phyloP scores from a whole-genome alignment of 257 asterid genomes.

The Solanum stenotomum region DNA sequence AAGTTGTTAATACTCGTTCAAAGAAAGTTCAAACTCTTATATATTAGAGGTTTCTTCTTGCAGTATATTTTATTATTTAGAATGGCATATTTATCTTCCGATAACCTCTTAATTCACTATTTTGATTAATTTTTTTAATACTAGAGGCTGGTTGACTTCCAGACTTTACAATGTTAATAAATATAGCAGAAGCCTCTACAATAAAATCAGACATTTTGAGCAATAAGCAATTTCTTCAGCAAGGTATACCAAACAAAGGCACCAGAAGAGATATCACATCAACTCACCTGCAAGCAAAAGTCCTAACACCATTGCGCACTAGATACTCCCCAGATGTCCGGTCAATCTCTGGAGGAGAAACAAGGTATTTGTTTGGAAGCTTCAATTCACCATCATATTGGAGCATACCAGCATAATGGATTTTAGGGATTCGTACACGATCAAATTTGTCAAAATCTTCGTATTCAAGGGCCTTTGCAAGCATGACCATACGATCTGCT shows the following conservation, averaged over 20 bases:
- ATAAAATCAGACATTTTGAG: neutral
- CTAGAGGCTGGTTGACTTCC: neutral
- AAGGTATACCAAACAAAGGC: neutral
- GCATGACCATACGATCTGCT: conserved; percentile 97
- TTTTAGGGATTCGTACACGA: conserved; percentile 73
- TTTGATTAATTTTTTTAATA: neutral
- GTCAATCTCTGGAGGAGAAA: conserved; percentile 92
- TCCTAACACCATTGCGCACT: conserved; percentile 68
- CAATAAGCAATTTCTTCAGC: neutral
- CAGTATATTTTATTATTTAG: neutral
- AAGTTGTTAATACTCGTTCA: neutral
- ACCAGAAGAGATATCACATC: neutral
- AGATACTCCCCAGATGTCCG: conserved; percentile 97
- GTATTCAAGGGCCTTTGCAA: conserved; percentile 87
- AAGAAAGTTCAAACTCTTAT: neutral
- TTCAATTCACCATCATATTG: conserved; percentile 96
- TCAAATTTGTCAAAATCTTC: conserved; percentile 76
- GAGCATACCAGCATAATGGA: conserved; percentile 92
- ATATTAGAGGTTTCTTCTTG: neutral
- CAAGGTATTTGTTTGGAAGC: conserved; percentile 83
- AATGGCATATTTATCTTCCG: neutral
- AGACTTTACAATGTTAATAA: neutral
- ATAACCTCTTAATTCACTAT: neutral
- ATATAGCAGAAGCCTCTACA: neutral
- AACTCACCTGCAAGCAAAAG: conserved; percentile 90